These are phyloP conservation scores for Malassezia pachydermatis DNA, from an alignment of 1,284 basidiomycete species.

Conservation along the genomic window DNA sequence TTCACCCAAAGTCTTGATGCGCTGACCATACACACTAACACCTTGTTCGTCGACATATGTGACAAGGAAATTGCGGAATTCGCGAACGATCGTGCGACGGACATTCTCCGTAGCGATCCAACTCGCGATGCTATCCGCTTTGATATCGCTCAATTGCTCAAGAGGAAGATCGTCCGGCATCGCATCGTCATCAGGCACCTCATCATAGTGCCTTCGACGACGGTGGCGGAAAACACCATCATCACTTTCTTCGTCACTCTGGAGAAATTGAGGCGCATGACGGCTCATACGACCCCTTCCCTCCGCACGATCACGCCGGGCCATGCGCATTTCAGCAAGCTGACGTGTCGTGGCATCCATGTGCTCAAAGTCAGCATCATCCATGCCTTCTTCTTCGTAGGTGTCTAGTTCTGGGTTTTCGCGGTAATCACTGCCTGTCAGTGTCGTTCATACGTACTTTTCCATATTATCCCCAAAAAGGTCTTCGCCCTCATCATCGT, in stretches of 20 bases:
- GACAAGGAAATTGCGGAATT: slow-evolving; percentile 91
- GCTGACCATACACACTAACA: slow-evolving; percentile 82
- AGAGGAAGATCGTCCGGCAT: slow-evolving; percentile 70
- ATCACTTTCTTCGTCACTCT: slow-evolving; percentile 56
- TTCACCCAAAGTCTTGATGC: slow-evolving; percentile 88
- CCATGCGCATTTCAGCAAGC: slow-evolving; percentile 79
- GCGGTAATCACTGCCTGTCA: slow-evolving; percentile 66
- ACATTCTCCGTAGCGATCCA: slow-evolving; percentile 93
- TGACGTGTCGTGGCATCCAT: slow-evolving; percentile 66
- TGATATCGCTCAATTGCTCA: slow-evolving; percentile 93
- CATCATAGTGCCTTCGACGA: slow-evolving; percentile 50
- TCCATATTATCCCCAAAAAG: slow-evolving; percentile 71
- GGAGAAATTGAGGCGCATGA: slow-evolving; percentile 72
- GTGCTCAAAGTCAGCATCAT: slow-evolving; percentile 69
- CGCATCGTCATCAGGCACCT: slow-evolving; percentile 55
- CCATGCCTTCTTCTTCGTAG: slow-evolving; percentile 74
- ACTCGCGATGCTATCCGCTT: slow-evolving; percentile 87
- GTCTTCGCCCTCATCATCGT: slow-evolving; percentile 73
- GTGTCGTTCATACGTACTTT: slow-evolving; percentile 55
- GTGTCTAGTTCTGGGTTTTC: slow-evolving; percentile 69
- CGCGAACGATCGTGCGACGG: slow-evolving; percentile 73
- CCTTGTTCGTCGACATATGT: slow-evolving; percentile 87
- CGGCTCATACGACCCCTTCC: slow-evolving; percentile 55
- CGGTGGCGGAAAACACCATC: slow-evolving; percentile 46
- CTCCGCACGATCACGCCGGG: slow-evolving; percentile 69